Base-by-base conservation (phyloP, 352 stramenopile species). In the Globisporangium acanthophoron region DNA sequence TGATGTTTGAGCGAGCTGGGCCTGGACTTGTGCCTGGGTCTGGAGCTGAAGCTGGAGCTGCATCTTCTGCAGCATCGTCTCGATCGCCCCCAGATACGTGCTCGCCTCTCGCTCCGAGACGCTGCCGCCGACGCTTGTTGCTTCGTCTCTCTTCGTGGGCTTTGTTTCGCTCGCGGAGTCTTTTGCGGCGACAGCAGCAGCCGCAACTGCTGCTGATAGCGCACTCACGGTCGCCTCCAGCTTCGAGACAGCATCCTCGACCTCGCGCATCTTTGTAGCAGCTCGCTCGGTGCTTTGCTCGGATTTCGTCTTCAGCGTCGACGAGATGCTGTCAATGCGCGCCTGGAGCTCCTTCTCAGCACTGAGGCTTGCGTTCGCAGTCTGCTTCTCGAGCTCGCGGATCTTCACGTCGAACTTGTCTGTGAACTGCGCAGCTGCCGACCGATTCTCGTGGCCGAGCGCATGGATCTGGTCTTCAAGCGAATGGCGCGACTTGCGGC, bases 31-130 rank as follows among this genome's bases (percentile, higher is more conserved):
- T 7, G 56, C 59, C 31, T 78, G 70, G 13, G 61, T 49, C 43
- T 89, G 77, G 2, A 79, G 53, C 47, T 82, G 70, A n/a, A 87
- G 65, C 54, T 89, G 79, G 13, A 83, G 54, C 59, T 87, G 72
- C 73, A 90, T 78, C 55, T 85, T 80, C 35, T 88, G 75, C 45
- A 90, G 62, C 44, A 83, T 56, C 49, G 61, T 52, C 24, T 90
- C 77, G 56, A 90, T 85, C 11, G 70, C 70, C 8, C 69, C 65
- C 44, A 79, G 51, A 35, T 73, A 77, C 39, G 64, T 54, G 45
- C 40, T 70, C n/a, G 61, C 62, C 48, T 80, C 63, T 24, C 71
- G 76, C 35, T 78, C 67, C 8, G 11, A 8, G 13, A 11, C 3
- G 9, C 16, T 15, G 8, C 3, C 11, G 20, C n/a, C 11, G 20